Conservation (phyloP, 148 eudicot species). For the Heliamphora exappendiculata region DNA sequence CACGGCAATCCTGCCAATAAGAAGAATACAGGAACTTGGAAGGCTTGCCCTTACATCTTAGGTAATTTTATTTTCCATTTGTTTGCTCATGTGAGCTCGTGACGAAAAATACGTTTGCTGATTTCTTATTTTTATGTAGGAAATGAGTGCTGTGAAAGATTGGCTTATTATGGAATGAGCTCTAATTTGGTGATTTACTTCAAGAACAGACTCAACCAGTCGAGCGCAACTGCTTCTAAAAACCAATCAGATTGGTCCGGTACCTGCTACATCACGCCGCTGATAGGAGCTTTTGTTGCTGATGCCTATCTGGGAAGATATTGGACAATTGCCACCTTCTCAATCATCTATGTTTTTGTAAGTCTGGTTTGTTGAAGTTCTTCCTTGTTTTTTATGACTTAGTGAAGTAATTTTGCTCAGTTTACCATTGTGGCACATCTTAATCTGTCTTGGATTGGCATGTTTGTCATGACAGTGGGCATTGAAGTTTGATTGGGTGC, state of each 20-base stretch:
- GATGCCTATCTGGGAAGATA: conserved; percentile 52
- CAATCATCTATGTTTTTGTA: conserved; percentile 46
- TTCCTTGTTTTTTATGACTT: no score
- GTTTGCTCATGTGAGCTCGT: background rate
- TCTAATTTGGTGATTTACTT: conserved; percentile 37
- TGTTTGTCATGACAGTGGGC: no score
- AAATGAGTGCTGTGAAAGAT: conserved; percentile 48
- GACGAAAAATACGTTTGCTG: background rate
- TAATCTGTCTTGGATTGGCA: background rate
- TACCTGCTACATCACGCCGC: conserved; percentile 42
- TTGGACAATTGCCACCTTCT: conserved; percentile 45
- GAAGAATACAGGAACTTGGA: conserved; percentile 45
- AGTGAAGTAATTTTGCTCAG: background rate
- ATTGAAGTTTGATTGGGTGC: no score
- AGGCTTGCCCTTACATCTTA: conserved; percentile 44
- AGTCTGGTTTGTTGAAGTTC: background rate
- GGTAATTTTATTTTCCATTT: conserved; percentile 9
- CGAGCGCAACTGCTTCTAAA: conserved; percentile 35
- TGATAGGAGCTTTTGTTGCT: conserved; percentile 46
- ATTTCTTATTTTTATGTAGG: conserved; percentile 17
- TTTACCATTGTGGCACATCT: background rate
- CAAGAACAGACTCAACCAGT: conserved; percentile 33
- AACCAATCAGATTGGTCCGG: conserved; percentile 45
- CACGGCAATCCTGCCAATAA: conserved; percentile 32
- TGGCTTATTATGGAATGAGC: conserved; percentile 57